Conservation (phyloP, 2,329 filamentous ascomycete species). For the Coniella vitis region DNA sequence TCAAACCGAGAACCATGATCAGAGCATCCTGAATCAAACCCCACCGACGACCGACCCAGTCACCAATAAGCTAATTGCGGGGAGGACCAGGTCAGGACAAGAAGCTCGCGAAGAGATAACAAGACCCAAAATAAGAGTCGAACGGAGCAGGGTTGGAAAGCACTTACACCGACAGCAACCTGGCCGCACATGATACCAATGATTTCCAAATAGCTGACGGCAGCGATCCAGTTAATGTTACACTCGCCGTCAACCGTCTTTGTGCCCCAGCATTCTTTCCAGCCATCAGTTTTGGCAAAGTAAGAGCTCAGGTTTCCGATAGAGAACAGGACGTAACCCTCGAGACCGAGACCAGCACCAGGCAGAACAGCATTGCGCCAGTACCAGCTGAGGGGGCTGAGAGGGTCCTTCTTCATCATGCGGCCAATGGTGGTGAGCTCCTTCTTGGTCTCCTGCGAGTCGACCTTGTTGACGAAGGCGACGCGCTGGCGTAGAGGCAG, state of each 20-base stretch:
- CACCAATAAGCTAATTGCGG: constrained; percentile 42
- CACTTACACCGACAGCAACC: constrained; percentile 72
- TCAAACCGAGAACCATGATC: constrained; percentile 88
- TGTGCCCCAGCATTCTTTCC: constrained; percentile 70
- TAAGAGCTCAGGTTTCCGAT: constrained; percentile 88
- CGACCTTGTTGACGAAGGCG: constrained; percentile 68
- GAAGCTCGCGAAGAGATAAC: no score
- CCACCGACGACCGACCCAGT: constrained; percentile 84
- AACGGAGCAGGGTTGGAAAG: no score
- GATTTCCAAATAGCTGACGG: constrained; percentile 88
- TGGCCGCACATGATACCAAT: constrained; percentile 93
- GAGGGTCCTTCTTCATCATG: constrained; percentile 82
- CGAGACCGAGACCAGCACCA: constrained; percentile 83
- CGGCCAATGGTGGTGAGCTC: constrained; percentile 62
- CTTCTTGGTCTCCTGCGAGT: constrained; percentile 59
- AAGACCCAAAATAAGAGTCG: no score
- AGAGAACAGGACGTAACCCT: constrained; percentile 95
- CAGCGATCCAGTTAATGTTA: constrained; percentile 70
- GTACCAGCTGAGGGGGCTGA: constrained; percentile 80
- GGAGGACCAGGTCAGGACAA: neutral
- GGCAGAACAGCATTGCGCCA: constrained; percentile 87
- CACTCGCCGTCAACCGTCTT: constrained; percentile 50
- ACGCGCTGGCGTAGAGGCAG: constrained; percentile 63
- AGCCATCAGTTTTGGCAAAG: constrained; percentile 57
- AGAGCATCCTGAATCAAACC: constrained; percentile 90